Evolutionary conservation across 2,329 filamentous ascomycete genomes (phyloP).

Genomic region (Xylaria sp.): DNA sequence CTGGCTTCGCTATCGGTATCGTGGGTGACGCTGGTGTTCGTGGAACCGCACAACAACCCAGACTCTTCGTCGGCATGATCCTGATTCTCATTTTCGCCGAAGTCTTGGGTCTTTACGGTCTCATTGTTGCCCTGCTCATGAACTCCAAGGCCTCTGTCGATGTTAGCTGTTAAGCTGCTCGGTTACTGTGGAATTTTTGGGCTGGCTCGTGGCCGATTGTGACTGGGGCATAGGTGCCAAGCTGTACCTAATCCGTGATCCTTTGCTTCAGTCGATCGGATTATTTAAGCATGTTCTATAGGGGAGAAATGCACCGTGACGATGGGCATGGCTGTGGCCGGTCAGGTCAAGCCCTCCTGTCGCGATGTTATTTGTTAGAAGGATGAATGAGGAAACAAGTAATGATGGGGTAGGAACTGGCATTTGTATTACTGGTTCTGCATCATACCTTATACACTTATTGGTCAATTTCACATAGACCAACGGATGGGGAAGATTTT

Average conservation of each 20-base stretch:
- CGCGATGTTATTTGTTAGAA: slow-evolving; percentile 37
- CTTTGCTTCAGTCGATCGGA: slow-evolving; percentile 32
- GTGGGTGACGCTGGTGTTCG: slow-evolving; percentile 90
- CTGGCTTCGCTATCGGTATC: slow-evolving; percentile 88
- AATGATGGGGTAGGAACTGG: slow-evolving; percentile 45
- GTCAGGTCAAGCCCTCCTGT: slow-evolving; percentile 21
- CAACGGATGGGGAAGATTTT: slow-evolving; percentile 47
- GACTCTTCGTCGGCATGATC: slow-evolving; percentile 97
- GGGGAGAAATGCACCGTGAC: slow-evolving; percentile 34
- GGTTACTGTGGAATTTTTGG: neutral
- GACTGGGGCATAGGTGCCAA: slow-evolving; percentile 38
- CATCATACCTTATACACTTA: slow-evolving; percentile 47
- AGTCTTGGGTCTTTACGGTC: slow-evolving; percentile 98
- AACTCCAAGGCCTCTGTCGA: slow-evolving; percentile 88
- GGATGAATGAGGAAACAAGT: slow-evolving; percentile 41
- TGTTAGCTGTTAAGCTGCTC: slow-evolving; percentile 66
- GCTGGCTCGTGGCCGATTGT: slow-evolving; percentile 20
- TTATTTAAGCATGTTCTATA: slow-evolving; percentile 26
- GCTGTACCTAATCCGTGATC: slow-evolving; percentile 39
- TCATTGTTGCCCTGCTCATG: slow-evolving; percentile 99
- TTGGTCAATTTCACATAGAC: slow-evolving; percentile 48
- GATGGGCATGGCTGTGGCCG: slow-evolving; percentile 32
- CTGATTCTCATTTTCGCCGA: slow-evolving; percentile 99
- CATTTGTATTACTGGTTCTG: slow-evolving; percentile 51
- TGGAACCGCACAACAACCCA: slow-evolving; percentile 84